phyloP scores from a whole-genome alignment of 2,329 filamentous ascomycete species.

The Hirsutella rhossiliensis region DNA sequence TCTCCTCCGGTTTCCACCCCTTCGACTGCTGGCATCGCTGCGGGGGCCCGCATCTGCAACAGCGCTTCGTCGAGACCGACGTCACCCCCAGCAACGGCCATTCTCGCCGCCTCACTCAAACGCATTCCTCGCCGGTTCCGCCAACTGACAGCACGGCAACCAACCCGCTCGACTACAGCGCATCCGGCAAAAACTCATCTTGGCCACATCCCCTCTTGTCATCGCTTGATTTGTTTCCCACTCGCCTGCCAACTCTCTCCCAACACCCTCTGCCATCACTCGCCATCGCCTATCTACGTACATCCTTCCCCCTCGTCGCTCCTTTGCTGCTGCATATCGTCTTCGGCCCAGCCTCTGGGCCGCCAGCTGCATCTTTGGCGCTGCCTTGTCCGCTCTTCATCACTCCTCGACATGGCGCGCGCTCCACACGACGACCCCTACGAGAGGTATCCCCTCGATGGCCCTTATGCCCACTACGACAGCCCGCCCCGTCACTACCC shows the following conservation, averaged over 20 bases:
- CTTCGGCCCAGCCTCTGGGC: background rate
- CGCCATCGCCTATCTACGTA: too few species aligned
- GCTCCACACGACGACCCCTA: constrained; percentile 17
- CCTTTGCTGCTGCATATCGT: background rate
- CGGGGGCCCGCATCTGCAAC: too few species aligned
- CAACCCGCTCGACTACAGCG: too few species aligned
- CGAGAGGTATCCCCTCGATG: constrained; percentile 24
- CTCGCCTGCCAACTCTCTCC: too few species aligned
- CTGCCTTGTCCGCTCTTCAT: background rate
- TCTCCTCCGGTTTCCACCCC: too few species aligned
- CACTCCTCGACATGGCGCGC: constrained; percentile 15
- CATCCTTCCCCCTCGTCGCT: too few species aligned
- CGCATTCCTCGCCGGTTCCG: background rate
- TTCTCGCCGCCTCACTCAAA: background rate
- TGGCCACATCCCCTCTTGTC: too few species aligned
- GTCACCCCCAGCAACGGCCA: background rate
- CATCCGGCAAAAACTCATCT: too few species aligned
- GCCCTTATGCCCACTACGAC: constrained; percentile 9
- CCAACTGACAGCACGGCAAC: too few species aligned
- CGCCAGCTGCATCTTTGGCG: background rate
- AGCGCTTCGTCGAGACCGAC: background rate
- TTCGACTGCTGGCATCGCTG: background rate
- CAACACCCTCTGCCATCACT: too few species aligned
- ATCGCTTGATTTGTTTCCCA: too few species aligned
- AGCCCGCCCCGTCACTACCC: constrained; percentile 10